A percentile compares a stretch with the other conserved stretches of the same genome.
Evolutionary conservation across 306 rosid species (phyloP).

Genomic region (Vigna mungo): DNA sequence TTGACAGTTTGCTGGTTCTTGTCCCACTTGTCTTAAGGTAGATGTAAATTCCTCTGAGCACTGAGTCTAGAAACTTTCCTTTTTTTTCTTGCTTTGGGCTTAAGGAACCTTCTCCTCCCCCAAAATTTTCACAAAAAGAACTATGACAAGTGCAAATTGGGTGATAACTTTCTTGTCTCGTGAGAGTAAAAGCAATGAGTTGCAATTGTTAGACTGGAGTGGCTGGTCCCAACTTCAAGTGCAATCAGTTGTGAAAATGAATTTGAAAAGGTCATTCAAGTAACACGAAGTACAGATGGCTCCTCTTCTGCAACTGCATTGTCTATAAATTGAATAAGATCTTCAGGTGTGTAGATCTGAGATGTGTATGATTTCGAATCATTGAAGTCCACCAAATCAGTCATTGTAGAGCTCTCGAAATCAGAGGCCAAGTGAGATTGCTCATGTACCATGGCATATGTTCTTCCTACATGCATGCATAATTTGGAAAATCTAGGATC

Average conservation of each 20-base stretch:
- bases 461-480: constrained; percentile 54
- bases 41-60: neutral
- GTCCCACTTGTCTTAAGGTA: neutral
- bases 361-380: constrained; percentile 50
- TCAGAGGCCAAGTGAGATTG: constrained; percentile 43
- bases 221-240: constrained; percentile 34
- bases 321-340: constrained; percentile 65
- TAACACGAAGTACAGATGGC: neutral
- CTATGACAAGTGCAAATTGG: neutral
- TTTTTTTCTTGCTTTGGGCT: neutral
- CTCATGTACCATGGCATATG: constrained; percentile 56
- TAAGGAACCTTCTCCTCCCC: neutral
- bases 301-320: constrained; percentile 43
- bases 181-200: neutral
- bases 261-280: constrained; percentile 28
- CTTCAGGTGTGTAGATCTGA: constrained; percentile 59
- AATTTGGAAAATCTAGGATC: constrained; percentile 64
- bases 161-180: constrained; percentile 16
- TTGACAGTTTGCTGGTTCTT: neutral
- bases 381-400: constrained; percentile 49
- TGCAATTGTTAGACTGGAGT: constrained; percentile 25
- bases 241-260: constrained; percentile 22
- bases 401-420: constrained; percentile 42
- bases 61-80: neutral
- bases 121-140: neutral